Evolutionary conservation across 1,139 yeast species (phyloP).

Genomic region (Groenewaldozyma auringiensis): DNA sequence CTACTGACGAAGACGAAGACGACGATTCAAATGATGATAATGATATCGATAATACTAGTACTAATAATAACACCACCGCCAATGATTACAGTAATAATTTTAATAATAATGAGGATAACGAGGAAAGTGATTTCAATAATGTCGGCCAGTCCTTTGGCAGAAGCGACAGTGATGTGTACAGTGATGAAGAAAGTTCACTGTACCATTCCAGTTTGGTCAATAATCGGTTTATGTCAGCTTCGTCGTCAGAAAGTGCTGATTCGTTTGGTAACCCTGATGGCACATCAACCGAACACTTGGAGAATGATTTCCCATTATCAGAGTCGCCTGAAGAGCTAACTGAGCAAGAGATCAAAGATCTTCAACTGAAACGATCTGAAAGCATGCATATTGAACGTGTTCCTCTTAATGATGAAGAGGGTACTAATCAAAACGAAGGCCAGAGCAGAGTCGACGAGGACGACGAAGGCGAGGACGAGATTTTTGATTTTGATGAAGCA

Average conservation of each 20-base stretch:
- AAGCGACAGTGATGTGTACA: background rate
- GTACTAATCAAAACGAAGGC: background rate
- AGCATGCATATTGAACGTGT: background rate
- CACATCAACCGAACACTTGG: background rate
- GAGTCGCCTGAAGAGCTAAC: background rate
- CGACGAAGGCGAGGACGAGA: conserved; percentile 14
- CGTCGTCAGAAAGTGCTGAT: background rate
- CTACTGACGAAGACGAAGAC: conserved; percentile 8
- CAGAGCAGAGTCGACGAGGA: conserved; percentile 5
- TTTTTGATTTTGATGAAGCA: conserved; percentile 24
- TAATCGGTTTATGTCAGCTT: background rate
- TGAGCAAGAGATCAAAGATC: background rate
- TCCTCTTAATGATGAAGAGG: background rate
- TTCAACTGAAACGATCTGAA: background rate
- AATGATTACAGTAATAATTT: background rate
- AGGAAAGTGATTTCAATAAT: background rate
- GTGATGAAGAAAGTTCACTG: background rate
- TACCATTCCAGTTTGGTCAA: background rate
- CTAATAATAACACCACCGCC: background rate
- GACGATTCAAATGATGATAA: background rate
- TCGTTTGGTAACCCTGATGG: background rate
- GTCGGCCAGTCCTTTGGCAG: background rate
- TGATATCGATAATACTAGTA: background rate
- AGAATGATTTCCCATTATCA: background rate
- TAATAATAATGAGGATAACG: background rate